Base-by-base conservation (phyloP, 805 yeast species). In the Metschnikowia proteae region DNA sequence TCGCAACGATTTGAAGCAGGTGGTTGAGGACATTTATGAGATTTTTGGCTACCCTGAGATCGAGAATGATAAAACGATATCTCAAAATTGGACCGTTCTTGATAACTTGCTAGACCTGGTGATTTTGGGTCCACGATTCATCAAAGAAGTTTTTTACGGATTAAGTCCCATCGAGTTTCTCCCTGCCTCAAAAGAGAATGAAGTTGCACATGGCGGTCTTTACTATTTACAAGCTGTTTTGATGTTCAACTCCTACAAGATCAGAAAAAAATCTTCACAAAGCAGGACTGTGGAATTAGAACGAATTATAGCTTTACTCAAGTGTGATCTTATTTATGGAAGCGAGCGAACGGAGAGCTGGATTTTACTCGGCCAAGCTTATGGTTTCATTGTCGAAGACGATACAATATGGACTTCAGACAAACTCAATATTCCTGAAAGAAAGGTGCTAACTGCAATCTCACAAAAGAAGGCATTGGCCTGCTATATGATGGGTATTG, bases 331-430 rank as follows among this genome's bases (percentile, higher is more conserved):
- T 13, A 58, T 82, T 0, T 83, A 83, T 57, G 82, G 86, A 3
- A 76, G 86, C 1, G 68, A 77, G 35, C 70, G 97, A 29, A 74
- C 84, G 41, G 99, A 94, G 64, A 81, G 88, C 6, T 94, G 99
- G 99, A 71, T 82, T 36, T 74, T 88, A 1, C 63, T 94, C 10
- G 96, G 95, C 0, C 89, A 84, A 60, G 83, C 92, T 0, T 90
- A 78, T 56, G 83, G 90, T 0, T 82, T 74, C 49, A 68, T 87
- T 36, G 96, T 86, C 0, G 97, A 92, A 55, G 96, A 90, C 63
- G 96, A 88, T 54, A 66, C 94, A 48, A 81, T 88, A n/a, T 89
- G 96, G 95, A 86, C 92, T 1, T 83, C 96, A 0, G 97, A 91
- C 58, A 86, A 86, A 59, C 66, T 89, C 33, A 83, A 83, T 45